These are phyloP conservation scores for Selaginella tamariscina DNA, from an alignment of 75 land plant species.

Conservation along the genomic window DNA sequence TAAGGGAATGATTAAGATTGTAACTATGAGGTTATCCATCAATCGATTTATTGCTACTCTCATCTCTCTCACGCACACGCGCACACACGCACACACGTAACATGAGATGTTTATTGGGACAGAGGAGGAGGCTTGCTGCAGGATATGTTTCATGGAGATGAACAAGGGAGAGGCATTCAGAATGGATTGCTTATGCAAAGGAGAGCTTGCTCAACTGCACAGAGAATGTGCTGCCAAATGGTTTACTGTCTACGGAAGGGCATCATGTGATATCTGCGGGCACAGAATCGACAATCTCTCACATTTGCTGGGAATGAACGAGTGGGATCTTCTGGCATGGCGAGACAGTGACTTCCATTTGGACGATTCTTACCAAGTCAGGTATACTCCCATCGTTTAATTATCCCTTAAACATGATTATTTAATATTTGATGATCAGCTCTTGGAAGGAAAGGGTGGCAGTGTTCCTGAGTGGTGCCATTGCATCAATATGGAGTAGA, in stretches of 20 bases:
- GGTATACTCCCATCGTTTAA: not conserved
- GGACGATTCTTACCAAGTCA: not conserved
- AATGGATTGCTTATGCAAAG: conserved; percentile 10
- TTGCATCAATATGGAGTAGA: not conserved
- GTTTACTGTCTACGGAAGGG: not conserved
- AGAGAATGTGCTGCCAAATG: conserved; percentile 2
- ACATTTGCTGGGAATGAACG: not conserved
- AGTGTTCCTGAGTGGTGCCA: not conserved
- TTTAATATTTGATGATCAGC: not conserved
- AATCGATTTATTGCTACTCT: too few species aligned
- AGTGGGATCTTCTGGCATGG: not conserved
- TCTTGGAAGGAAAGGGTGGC: not conserved
- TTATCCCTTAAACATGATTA: not conserved
- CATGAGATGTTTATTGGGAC: too few species aligned
- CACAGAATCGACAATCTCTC: not conserved
- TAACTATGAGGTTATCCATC: too few species aligned
- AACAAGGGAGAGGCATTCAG: not conserved
- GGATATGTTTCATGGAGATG: conserved; percentile 7
- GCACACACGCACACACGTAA: too few species aligned
- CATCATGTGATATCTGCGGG: conserved; percentile 7
- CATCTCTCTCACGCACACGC: too few species aligned
- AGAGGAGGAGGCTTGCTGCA: not conserved
- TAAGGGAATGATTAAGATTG: too few species aligned
- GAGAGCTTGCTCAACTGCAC: conserved; percentile 3
- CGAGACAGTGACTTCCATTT: not conserved